phyloP scores from a whole-genome alignment of 176 grass and related monocot genomes.

The Bonia amplexicaulis region DNA sequence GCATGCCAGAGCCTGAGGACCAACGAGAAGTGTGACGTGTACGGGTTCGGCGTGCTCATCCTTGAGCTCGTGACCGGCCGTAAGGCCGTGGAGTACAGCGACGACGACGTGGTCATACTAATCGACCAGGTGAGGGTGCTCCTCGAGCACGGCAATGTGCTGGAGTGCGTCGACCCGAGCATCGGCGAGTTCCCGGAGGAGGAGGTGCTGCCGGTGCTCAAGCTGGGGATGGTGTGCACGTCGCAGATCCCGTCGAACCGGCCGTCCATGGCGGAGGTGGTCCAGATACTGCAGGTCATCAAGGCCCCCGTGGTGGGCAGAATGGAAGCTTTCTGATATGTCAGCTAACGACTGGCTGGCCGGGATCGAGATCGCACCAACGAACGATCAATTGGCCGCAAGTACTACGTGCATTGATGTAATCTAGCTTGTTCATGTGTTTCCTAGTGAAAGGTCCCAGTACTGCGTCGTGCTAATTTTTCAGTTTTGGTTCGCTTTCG shows the following conservation, averaged over 20 bases:
- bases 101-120: slow-evolving; percentile 78
- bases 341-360: background rate
- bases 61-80: slow-evolving; percentile 81
- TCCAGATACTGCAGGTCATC: slow-evolving; percentile 98
- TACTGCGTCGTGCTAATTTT: background rate
- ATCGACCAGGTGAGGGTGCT: slow-evolving; percentile 61
- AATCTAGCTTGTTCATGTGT: background rate
- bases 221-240: slow-evolving; percentile 89
- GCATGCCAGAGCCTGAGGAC: slow-evolving; percentile 79
- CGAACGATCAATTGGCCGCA: background rate
- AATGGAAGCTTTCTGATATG: slow-evolving; percentile 50
- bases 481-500: background rate
- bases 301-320: slow-evolving; percentile 51
- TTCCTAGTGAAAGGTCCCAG: background rate
- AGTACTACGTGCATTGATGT: background rate
- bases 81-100: slow-evolving; percentile 61
- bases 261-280: slow-evolving; percentile 90
- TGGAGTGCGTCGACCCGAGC: slow-evolving; percentile 61
- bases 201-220: slow-evolving; percentile 90
- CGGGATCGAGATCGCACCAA: background rate
- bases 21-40: slow-evolving; percentile 97
- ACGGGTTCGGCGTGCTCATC: slow-evolving; percentile 77
- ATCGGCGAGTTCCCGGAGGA: slow-evolving; percentile 79
- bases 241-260: slow-evolving; percentile 90
- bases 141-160: slow-evolving; percentile 62